These are phyloP conservation scores for Nasturtium officinale DNA, from an alignment of 345 rosid genomes.

Conservation along the genomic window DNA sequence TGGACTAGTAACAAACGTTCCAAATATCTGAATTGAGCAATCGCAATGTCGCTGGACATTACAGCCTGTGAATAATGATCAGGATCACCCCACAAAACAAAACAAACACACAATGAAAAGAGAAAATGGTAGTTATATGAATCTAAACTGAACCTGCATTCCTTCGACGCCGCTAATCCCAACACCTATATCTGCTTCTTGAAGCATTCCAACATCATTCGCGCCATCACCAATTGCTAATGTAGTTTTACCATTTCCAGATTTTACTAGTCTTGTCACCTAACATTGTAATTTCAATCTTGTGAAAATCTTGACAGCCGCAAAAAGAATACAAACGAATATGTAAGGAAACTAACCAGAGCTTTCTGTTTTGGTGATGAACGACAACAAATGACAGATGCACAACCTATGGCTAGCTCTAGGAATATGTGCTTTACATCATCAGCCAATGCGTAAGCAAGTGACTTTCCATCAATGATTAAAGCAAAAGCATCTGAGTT, in stretches of 20 bases:
- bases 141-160: slow-evolving; percentile 69
- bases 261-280: slow-evolving; percentile 91
- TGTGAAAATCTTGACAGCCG: slow-evolving; percentile 16
- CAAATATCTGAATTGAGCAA: slow-evolving; percentile 87
- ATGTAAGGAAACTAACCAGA: slow-evolving; percentile 53
- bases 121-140: background rate
- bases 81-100: background rate
- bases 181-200: slow-evolving; percentile 93
- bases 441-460: slow-evolving; percentile 83
- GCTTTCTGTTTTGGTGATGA: slow-evolving; percentile 98
- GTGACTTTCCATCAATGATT: slow-evolving; percentile 95
- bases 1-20: slow-evolving; percentile 92
- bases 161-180: slow-evolving; percentile 99
- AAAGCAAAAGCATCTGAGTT: slow-evolving; percentile 71
- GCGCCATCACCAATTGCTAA: slow-evolving; percentile 98
- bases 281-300: slow-evolving; percentile 45
- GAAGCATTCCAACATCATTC: slow-evolving; percentile 99
- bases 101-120: background rate
- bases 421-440: slow-evolving; percentile 65
- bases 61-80: slow-evolving; percentile 69
- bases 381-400: slow-evolving; percentile 96
- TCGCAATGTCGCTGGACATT: slow-evolving; percentile 93
- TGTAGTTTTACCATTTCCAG: slow-evolving; percentile 77
- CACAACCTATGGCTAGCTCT: slow-evolving; percentile 78
- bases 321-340: background rate